Evolutionary conservation across 1,139 yeast genomes (phyloP).

Genomic region (Taiozyma onychis): DNA sequence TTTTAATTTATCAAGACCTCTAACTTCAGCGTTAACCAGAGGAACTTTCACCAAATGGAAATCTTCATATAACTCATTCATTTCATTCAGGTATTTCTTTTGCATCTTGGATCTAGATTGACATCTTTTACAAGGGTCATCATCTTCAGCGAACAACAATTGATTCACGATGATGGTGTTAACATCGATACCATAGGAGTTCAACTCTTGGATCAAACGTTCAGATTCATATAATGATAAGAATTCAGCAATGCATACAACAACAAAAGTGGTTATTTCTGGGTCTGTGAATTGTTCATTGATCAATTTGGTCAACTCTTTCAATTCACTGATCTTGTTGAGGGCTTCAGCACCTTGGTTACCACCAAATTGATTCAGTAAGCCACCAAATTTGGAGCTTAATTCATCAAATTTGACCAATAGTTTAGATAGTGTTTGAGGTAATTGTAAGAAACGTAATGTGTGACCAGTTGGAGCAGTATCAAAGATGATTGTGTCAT

Average conservation of each 20-base stretch:
- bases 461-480: conserved; percentile 99
- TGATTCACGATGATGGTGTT: conserved; percentile 95
- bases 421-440: conserved; percentile 83
- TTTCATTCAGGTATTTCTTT: conserved; percentile 87
- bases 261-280: conserved; percentile 90
- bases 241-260: conserved; percentile 96
- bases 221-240: conserved; percentile 94
- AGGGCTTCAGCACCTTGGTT: conserved; percentile 68
- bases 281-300: conserved; percentile 95
- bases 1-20: conserved; percentile 82
- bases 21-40: conserved; percentile 84
- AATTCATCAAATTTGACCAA: conserved; percentile 82
- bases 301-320: conserved; percentile 78
- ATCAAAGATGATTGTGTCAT: conserved; percentile 89
- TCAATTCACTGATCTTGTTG: conserved; percentile 75
- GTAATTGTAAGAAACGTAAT: conserved; percentile 86
- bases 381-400: conserved; percentile 84
- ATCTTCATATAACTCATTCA: conserved; percentile 90
- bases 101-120: conserved; percentile 94
- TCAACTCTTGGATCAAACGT: conserved; percentile 92
- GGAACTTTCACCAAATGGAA: conserved; percentile 96
- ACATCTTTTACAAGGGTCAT: conserved; percentile 80
- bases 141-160: conserved; percentile 68
- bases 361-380: conserved; percentile 73
- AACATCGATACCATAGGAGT: conserved; percentile 92